Conservation (phyloP, 805 yeast genomes). For the Metahyphopichia silvanorum region DNA sequence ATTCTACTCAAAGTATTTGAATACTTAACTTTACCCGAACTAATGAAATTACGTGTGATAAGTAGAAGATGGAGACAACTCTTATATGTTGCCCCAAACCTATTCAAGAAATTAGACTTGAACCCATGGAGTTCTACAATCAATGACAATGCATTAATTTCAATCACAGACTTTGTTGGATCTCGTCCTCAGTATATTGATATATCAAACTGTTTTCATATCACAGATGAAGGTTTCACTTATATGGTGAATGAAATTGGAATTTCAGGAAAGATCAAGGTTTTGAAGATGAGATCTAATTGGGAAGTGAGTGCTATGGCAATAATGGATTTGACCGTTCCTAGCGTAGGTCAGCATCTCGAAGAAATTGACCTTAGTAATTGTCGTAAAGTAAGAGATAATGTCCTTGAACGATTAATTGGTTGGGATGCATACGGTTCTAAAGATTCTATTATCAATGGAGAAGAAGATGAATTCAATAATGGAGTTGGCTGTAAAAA, state of each 20-base stretch:
- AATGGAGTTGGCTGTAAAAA: constrained; percentile 55
- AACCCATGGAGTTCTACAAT: constrained; percentile 60
- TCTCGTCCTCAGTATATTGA: constrained; percentile 59
- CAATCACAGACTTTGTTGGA: constrained; percentile 69
- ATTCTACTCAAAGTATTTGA: constrained; percentile 53
- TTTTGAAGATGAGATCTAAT: constrained; percentile 59
- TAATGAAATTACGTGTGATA: constrained; percentile 57
- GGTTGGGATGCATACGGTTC: constrained; percentile 40
- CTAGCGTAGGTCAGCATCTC: constrained; percentile 57
- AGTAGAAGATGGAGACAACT: constrained; percentile 70
- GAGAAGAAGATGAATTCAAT: constrained; percentile 9
- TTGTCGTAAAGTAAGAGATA: constrained; percentile 71
- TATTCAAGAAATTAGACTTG: constrained; percentile 53
- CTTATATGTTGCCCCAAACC: constrained; percentile 51
- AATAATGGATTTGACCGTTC: constrained; percentile 71
- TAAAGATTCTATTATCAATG: constrained; percentile 7
- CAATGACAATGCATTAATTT: constrained; percentile 53
- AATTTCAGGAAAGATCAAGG: constrained; percentile 54
- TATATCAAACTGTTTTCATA: constrained; percentile 71
- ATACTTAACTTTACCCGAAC: constrained; percentile 50
- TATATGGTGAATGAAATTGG: constrained; percentile 71
- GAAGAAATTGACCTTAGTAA: constrained; percentile 65
- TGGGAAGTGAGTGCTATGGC: constrained; percentile 84
- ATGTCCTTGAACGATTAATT: constrained; percentile 64
- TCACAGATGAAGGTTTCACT: constrained; percentile 73